Evolutionary conservation across 768 basidiomycete genomes (phyloP).

Genomic region (Lentinula lateritia): DNA sequence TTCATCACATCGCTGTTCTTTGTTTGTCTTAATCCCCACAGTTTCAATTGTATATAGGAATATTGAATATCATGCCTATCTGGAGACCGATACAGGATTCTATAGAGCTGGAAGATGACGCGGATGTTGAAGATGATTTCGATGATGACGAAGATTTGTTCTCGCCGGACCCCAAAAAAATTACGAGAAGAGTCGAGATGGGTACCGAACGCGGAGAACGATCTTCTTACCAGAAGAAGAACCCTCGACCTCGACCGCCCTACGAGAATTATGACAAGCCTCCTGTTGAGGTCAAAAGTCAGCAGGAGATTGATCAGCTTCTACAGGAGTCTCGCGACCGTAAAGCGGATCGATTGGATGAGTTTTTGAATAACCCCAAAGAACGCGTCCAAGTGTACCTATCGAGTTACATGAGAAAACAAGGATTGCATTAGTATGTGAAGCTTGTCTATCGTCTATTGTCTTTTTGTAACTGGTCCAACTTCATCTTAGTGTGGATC

Average conservation of each 20-base stretch:
- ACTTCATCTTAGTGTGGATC: constrained; percentile 32
- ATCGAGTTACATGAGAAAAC: constrained; percentile 61
- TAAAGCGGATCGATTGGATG: constrained; percentile 37
- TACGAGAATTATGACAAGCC: constrained; percentile 31
- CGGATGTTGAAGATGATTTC: constrained; percentile 29
- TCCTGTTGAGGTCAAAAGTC: constrained; percentile 25
- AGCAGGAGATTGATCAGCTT: constrained; percentile 32
- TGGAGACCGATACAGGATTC: constrained; percentile 25
- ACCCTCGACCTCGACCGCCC: constrained; percentile 27
- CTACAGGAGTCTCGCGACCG: constrained; percentile 28
- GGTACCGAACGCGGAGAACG: background rate
- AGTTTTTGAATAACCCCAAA: constrained; percentile 63
- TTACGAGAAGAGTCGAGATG: background rate
- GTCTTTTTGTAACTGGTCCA: background rate
- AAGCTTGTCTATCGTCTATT: background rate
- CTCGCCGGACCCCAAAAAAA: constrained; percentile 7
- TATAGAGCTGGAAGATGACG: constrained; percentile 17
- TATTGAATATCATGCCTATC: constrained; percentile 44
- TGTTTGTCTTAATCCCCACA: constrained; percentile 16
- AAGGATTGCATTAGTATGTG: constrained; percentile 49
- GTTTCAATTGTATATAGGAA: constrained; percentile 60
- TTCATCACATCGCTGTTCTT: background rate
- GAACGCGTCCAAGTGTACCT: constrained; percentile 56
- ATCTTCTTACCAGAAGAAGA: background rate
- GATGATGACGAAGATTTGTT: constrained; percentile 13